Evolutionary conservation across 257 asterid species (phyloP).

Genomic region (Solanum lignicaule): DNA sequence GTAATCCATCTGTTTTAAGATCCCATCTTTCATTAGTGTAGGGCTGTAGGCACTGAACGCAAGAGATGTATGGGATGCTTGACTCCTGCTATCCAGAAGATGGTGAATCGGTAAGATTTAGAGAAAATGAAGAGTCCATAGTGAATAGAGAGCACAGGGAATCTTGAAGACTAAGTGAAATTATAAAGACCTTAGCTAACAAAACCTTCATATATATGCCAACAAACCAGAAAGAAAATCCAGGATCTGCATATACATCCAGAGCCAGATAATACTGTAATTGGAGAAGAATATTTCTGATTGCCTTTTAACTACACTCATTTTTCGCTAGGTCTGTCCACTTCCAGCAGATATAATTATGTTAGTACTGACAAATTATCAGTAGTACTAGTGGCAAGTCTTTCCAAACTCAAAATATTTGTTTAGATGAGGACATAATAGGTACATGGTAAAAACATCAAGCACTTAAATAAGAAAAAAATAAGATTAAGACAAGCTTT

Average conservation of each 20-base stretch:
- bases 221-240: not conserved
- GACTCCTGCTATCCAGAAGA: conserved; percentile 44
- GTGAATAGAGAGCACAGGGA: not conserved
- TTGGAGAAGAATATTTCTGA: not conserved
- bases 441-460: not conserved
- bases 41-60: conserved; percentile 75
- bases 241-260: not conserved
- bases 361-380: not conserved
- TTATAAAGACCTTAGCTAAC: not conserved
- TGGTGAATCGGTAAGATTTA: not conserved
- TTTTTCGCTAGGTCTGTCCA: not conserved
- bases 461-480: not conserved
- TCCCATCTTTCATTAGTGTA: conserved; percentile 41
- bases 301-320: not conserved
- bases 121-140: not conserved
- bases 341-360: not conserved
- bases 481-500: not conserved
- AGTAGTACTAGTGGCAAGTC: not conserved
- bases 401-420: not conserved
- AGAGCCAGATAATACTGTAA: too few relatives aligned
- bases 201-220: not conserved
- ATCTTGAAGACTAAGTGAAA: not conserved
- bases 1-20: conserved; percentile 41
- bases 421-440: not conserved
- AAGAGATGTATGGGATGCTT: conserved; percentile 57